Percentiles rank a stretch among this genome's conserved stretches.
Conservation (phyloP, 257 asterid genomes). For the Nicotiana knightiana region DNA sequence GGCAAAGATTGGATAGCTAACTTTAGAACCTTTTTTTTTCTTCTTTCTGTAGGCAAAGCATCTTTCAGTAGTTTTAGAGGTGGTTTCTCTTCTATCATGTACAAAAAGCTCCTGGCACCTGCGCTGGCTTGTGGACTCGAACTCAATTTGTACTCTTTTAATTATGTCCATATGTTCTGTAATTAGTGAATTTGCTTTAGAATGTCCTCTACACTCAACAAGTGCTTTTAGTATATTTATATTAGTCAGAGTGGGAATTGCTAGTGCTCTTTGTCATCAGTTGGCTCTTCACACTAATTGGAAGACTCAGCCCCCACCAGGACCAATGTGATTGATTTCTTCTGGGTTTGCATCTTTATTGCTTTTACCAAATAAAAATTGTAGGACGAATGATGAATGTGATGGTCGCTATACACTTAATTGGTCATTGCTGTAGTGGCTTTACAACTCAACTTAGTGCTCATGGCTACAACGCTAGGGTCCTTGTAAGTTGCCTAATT, state of each 20-base stretch:
- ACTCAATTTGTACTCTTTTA: neutral
- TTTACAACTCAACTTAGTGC: conserved; percentile 4
- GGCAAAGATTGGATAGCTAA: conserved; percentile 5
- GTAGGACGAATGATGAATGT: neutral
- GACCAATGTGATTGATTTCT: neutral
- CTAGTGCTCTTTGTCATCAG: neutral
- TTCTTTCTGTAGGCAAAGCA: neutral
- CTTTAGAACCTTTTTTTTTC: neutral
- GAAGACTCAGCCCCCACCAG: neutral
- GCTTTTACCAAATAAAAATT: neutral
- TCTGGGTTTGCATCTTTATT: neutral
- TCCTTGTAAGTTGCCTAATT: neutral
- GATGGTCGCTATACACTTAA: conserved; percentile 14
- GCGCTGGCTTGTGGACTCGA: neutral
- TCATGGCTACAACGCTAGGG: neutral
- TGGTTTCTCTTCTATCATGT: neutral
- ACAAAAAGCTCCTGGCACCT: neutral
- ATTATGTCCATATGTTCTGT: conserved; percentile 2
- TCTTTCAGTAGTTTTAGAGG: neutral
- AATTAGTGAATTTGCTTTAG: neutral
- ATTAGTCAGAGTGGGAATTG: neutral
- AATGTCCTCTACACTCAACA: neutral
- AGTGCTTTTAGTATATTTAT: neutral
- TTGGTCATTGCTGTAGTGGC: neutral
- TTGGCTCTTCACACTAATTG: neutral